These are phyloP conservation scores for Phytophthora hybrid DNA, from an alignment of 352 stramenopile genomes.

Conservation along the genomic window DNA sequence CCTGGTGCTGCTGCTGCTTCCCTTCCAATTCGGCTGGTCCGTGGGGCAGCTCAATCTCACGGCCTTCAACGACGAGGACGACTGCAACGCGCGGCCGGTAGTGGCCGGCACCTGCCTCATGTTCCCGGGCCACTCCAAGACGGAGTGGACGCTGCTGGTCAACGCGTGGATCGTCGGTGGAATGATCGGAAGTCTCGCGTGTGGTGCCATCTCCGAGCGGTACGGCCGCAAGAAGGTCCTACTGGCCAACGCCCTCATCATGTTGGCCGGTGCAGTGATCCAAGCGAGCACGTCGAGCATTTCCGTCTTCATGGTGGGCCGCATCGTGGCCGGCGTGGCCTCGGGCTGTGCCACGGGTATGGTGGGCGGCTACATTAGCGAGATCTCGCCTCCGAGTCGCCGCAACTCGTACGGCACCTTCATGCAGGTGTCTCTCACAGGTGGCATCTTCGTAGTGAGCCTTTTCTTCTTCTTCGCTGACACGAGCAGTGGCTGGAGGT, in stretches of 20 bases:
- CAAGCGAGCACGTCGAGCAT: constrained; percentile 45
- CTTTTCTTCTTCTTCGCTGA: constrained; percentile 49
- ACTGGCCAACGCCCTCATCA: constrained; percentile 40
- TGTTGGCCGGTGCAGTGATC: constrained; percentile 44
- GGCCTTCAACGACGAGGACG: constrained; percentile 45
- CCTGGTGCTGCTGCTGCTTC: constrained; percentile 54
- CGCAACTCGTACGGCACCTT: constrained; percentile 44
- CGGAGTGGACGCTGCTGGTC: constrained; percentile 58
- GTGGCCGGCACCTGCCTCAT: constrained; percentile 36
- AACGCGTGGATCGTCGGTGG: constrained; percentile 68
- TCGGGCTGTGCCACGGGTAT: constrained; percentile 47
- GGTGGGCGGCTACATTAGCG: constrained; percentile 48
- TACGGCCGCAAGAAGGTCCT: constrained; percentile 56
- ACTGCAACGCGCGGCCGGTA: constrained; percentile 52
- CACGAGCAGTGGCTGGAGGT: constrained; percentile 37
- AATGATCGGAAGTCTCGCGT: constrained; percentile 56
- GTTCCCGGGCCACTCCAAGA: constrained; percentile 33
- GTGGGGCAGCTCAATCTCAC: constrained; percentile 59
- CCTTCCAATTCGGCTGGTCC: constrained; percentile 51
- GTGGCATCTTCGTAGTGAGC: constrained; percentile 48
- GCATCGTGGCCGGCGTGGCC: constrained; percentile 48
- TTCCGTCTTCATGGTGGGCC: constrained; percentile 46
- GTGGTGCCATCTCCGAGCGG: constrained; percentile 41
- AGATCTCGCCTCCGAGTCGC: constrained; percentile 49
- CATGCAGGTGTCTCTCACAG: constrained; percentile 51